Evolutionary conservation across 2,329 filamentous ascomycete genomes (phyloP), one percentile per base, ranked within the genome.

Genomic region (Fusarium albidum): DNA sequence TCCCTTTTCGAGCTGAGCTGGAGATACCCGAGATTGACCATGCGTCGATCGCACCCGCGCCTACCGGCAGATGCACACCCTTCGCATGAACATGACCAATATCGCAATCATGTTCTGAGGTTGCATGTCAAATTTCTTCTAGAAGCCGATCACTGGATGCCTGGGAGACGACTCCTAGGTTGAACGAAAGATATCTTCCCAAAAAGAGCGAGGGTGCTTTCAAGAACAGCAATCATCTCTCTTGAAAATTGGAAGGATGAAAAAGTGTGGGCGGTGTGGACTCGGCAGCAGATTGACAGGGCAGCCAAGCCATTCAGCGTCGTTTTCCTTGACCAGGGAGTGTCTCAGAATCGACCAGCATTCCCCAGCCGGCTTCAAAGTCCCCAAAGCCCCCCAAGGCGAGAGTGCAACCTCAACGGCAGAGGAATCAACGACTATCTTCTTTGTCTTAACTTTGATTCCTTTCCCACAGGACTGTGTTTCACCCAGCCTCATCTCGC

Each of bases 11-110:
- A 61, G 56, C 44, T 52, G 39, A 35, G 32, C 42, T 60, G 44
- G 53, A 66, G 65, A 68, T 67, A 66, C 59, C 65, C 65, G 65
- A 67, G 65, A 66, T 64, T 67, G 61, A 55, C 60, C 63, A 67
- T 58, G 31, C 59, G 65, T 59, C 65, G 65, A 67, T 67, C 65
- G 57, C 48, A 37, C 64, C 52, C 48, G 50, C 58, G 44, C 34
- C 52, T 61, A 40, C 49, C 43, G 57, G 49, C 61, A 53, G 46
- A 39, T 53, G 25, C 52, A 50, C 32, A 60, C 21, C 31, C 51
- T 55, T 49, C 55, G 61, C 52, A 61, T 57, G 52, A 52, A 53
- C 40, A 56, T 35, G 49, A 34, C 52, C 48, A 48, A 57, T 52
- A 52, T 56, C 52, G 18, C 37, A 52, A 49, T 49, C 43, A 49